These are phyloP conservation scores for Crotalaria pallida DNA, from an alignment of 306 rosid species.

Conservation along the genomic window DNA sequence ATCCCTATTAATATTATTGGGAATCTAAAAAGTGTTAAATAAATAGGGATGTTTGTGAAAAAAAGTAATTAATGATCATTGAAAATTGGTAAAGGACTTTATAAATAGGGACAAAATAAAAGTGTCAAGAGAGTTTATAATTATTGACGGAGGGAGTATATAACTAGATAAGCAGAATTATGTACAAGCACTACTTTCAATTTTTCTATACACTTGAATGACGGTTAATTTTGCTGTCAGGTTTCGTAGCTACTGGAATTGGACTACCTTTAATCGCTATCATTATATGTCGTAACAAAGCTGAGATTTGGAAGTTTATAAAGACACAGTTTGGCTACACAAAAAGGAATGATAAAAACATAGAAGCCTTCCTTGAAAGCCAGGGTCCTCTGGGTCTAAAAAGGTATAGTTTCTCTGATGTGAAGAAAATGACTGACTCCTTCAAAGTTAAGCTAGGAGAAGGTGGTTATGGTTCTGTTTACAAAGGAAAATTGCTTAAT, in stretches of 20 bases:
- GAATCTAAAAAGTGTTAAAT: too few relatives aligned
- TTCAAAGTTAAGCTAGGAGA: conserved; percentile 39
- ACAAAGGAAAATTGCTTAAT: conserved; percentile 32
- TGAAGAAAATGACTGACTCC: conserved; percentile 40
- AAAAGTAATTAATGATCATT: too few relatives aligned
- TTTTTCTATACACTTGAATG: background rate
- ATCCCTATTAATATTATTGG: too few relatives aligned
- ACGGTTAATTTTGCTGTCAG: conserved; percentile 12
- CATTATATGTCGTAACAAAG: conserved; percentile 34
- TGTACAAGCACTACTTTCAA: background rate
- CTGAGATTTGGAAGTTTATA: conserved; percentile 21
- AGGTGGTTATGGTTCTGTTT: conserved; percentile 55
- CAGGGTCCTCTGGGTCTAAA: conserved; percentile 26
- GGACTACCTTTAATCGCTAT: conserved; percentile 39
- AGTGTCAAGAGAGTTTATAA: too few relatives aligned
- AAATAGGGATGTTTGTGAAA: too few relatives aligned
- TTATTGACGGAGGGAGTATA: too few relatives aligned
- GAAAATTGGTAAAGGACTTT: too few relatives aligned
- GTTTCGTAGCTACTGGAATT: conserved; percentile 33
- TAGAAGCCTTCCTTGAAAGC: conserved; percentile 35
- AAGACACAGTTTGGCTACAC: background rate
- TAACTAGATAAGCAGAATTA: background rate
- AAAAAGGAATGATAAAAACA: conserved; percentile 5
- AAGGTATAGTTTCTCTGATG: conserved; percentile 30
- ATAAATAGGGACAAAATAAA: too few relatives aligned